Evolutionary conservation across 441 rosid genomes (phyloP), one percentile per base, ranked within the genome.

Genomic region (Bruguiera hainesii): DNA sequence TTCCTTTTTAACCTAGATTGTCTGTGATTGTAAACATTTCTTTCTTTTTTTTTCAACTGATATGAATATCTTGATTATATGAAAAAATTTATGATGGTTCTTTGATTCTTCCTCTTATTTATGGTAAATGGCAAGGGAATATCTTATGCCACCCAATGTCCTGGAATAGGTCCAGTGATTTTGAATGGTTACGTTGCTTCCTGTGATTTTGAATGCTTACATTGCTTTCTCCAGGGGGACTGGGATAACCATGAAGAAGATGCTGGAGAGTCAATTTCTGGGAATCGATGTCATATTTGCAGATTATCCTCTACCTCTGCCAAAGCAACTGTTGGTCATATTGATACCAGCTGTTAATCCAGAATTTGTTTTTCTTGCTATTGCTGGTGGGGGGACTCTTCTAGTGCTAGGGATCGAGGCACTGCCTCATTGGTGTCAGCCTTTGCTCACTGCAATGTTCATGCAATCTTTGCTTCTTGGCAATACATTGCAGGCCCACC

Each of bases 381-480:
- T 90, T 73, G 93, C 87, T 1, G 97, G 96, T 56, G 96, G 88
- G 70, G 91, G 83, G 48, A 70, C 87, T 50, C 3, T 82, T 90
- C 97, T 92, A 1, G 77, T 87, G 91, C 59, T 92, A 55, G 97
- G 98, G 31, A 60, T 71, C 3, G 1, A 18, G 62, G 66, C 81
- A 0, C 93, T 89, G 25, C 96, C 97, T 53, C 85, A 88, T 25
- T 88, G 93, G 96, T 84, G 82, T 70, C 72, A 82, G 68, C 78
- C 84, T 29, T 69, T 92, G 80, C 89, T 89, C 52, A 89, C 48
- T 42, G 48, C 48, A 42, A 11, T 42, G 90, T 42, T 92, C 66
- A 97, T 96, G 18, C 79, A 89, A 21, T 78, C 90, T 74, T 88
- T 97, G 98, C 98, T 92, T 80, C 72, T 92, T 5, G 98, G 98